phyloP scores from a whole-genome alignment of 225 moss, liverwort and hornwort species.

The Bryoerythrophyllum caledonicum region DNA sequence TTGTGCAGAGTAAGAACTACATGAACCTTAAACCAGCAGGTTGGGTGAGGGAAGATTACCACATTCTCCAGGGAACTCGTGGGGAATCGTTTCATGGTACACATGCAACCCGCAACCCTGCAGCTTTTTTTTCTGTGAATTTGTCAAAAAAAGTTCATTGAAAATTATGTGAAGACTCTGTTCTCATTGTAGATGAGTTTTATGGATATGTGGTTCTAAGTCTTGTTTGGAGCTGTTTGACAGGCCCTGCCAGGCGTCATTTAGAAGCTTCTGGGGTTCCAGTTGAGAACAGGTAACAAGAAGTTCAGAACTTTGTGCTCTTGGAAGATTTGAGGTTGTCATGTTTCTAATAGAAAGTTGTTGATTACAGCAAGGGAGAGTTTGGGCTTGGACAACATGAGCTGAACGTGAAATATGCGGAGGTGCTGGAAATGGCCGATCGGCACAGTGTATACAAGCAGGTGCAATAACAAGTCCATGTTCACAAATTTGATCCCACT shows the following conservation, averaged over 20 bases:
- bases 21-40: slow-evolving; percentile 74
- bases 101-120: not conserved
- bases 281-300: slow-evolving; percentile 71
- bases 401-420: slow-evolving; percentile 92
- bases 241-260: slow-evolving; percentile 85
- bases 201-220: not conserved
- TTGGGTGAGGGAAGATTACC: slow-evolving; percentile 94
- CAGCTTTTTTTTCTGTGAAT: not conserved
- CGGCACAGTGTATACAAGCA: slow-evolving; percentile 97
- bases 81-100: slow-evolving; percentile 90
- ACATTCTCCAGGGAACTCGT: slow-evolving; percentile 92
- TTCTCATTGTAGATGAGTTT: not conserved
- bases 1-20: slow-evolving; percentile 62
- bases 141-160: not conserved
- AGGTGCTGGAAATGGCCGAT: slow-evolving; percentile 93
- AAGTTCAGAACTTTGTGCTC: not conserved
- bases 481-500: not conserved
- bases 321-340: not conserved
- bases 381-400: slow-evolving; percentile 94
- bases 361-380: slow-evolving; percentile 79
- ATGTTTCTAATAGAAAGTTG: not conserved
- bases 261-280: slow-evolving; percentile 95
- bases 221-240: slow-evolving; percentile 2
- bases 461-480: slow-evolving; percentile 31
- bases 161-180: too few relatives aligned